Percentiles rank a stretch among this genome's conserved stretches.
phyloP scores from a whole-genome alignment of 331 rosid genomes.

The Malus hybrid region DNA sequence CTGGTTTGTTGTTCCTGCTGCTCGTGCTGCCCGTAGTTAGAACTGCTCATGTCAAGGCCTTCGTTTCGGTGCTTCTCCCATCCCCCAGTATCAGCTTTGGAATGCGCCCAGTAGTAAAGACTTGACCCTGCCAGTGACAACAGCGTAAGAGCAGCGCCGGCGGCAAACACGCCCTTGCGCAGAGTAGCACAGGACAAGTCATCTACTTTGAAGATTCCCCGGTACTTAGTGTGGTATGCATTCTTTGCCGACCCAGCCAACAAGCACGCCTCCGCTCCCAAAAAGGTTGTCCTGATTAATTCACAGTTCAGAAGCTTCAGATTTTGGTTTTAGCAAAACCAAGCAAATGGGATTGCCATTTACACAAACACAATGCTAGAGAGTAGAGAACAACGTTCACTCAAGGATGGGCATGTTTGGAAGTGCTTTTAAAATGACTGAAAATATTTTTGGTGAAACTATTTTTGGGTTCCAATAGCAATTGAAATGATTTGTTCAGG shows the following conservation, averaged over 20 bases:
- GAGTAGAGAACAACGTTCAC: neutral
- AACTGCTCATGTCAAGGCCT: slow-evolving; percentile 55
- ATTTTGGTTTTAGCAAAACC: slow-evolving; percentile 2
- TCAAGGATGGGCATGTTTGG: neutral
- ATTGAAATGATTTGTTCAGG: too few relatives aligned
- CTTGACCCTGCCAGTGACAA: slow-evolving; percentile 60
- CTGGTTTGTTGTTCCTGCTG: slow-evolving; percentile 26
- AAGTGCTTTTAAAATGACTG: too few relatives aligned
- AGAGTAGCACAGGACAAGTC: slow-evolving; percentile 74
- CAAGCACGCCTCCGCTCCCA: slow-evolving; percentile 90
- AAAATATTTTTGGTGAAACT: too few relatives aligned
- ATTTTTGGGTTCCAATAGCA: neutral
- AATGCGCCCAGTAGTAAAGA: slow-evolving; percentile 75
- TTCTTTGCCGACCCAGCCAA: slow-evolving; percentile 94
- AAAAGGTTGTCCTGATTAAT: slow-evolving; percentile 55
- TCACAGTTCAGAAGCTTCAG: neutral
- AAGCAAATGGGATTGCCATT: neutral
- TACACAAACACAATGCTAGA: neutral
- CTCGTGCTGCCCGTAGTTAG: slow-evolving; percentile 29
- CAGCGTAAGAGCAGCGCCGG: slow-evolving; percentile 78
- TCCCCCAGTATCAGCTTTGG: slow-evolving; percentile 91
- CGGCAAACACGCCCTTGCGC: slow-evolving; percentile 92
- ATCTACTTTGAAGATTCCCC: slow-evolving; percentile 18
- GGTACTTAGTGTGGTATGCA: slow-evolving; percentile 87
- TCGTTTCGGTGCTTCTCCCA: slow-evolving; percentile 87